These are phyloP conservation scores for Neonectria magnoliae DNA, from an alignment of 2,329 filamentous ascomycete species.

Conservation along the genomic window DNA sequence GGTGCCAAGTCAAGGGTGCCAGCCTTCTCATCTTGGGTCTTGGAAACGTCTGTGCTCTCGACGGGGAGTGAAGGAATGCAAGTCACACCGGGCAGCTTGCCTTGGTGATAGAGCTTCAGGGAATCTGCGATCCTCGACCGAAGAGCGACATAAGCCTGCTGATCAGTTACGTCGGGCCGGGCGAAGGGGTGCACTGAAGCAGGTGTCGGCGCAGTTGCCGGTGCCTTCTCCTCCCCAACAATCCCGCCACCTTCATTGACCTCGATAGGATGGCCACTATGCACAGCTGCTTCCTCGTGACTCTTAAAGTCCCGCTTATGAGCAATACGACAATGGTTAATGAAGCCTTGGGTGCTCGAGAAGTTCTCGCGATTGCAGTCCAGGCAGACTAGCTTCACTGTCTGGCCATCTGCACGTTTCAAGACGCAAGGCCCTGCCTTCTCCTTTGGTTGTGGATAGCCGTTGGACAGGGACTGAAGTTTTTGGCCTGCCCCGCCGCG, in stretches of 20 bases:
- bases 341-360: conserved; percentile 97
- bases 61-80: conserved; percentile 52
- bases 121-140: conserved; percentile 65
- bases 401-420: conserved; percentile 84
- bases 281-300: conserved; percentile 91
- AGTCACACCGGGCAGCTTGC: conserved; percentile 60
- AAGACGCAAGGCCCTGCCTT: conserved; percentile 85
- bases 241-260: conserved; percentile 32
- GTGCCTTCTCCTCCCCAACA: conserved; percentile 40
- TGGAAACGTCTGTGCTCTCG: conserved; percentile 10
- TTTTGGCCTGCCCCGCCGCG: conserved; percentile 67
- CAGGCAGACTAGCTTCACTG: conserved; percentile 89
- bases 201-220: conserved; percentile 15
- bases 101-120: conserved; percentile 61
- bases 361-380: conserved; percentile 93
- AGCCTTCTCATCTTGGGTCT: conserved; percentile 25
- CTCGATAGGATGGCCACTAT: conserved; percentile 86
- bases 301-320: conserved; percentile 95
- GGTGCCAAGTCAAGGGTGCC: conserved; percentile 62
- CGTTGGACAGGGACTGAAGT: conserved; percentile 74
- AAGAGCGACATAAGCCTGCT: conserved; percentile 61
- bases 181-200: conserved; percentile 48
- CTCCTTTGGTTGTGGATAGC: conserved; percentile 79
- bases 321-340: conserved; percentile 97
- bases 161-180: conserved; percentile 60